A percentile compares a stretch with the other conserved stretches of the same genome.
Evolutionary conservation across 2,329 filamentous ascomycete species (phyloP).

Genomic region (Aspergillus oerlinghausenensis): DNA sequence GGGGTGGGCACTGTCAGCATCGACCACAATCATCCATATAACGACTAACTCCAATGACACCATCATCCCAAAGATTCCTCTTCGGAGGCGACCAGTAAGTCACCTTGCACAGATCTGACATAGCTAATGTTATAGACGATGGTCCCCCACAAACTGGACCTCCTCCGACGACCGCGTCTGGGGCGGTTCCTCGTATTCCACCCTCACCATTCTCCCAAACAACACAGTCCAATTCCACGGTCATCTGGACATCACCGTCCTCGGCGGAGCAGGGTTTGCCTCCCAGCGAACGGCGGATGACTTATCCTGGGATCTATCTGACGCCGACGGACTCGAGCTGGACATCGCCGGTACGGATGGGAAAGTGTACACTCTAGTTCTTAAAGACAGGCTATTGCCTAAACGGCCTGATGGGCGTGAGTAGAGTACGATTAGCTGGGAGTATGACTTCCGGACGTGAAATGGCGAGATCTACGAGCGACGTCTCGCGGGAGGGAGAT

Average conservation of each 20-base stretch:
- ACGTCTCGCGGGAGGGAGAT: constrained; percentile 69
- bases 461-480: constrained; percentile 62
- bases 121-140: constrained; percentile 4
- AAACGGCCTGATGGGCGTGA: constrained; percentile 60
- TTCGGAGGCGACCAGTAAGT: constrained; percentile 14
- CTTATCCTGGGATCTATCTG: constrained; percentile 59
- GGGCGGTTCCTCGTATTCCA: constrained; percentile 61
- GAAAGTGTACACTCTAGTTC: constrained; percentile 67
- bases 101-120: too few species aligned
- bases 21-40: not conserved
- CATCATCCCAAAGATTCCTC: constrained; percentile 1
- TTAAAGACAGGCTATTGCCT: constrained; percentile 65
- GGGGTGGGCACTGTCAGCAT: not conserved
- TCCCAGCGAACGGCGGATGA: constrained; percentile 65
- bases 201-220: constrained; percentile 38
- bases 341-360: constrained; percentile 49
- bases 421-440: constrained; percentile 67
- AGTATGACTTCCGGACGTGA: constrained; percentile 61
- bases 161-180: constrained; percentile 72
- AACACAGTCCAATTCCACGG: constrained; percentile 58
- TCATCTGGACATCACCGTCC: constrained; percentile 65
- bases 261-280: constrained; percentile 78
- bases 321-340: constrained; percentile 59
- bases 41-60: not conserved
- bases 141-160: constrained; percentile 52